phyloP scores from a whole-genome alignment of 352 stramenopile species.

The Pythium folliculosum region DNA sequence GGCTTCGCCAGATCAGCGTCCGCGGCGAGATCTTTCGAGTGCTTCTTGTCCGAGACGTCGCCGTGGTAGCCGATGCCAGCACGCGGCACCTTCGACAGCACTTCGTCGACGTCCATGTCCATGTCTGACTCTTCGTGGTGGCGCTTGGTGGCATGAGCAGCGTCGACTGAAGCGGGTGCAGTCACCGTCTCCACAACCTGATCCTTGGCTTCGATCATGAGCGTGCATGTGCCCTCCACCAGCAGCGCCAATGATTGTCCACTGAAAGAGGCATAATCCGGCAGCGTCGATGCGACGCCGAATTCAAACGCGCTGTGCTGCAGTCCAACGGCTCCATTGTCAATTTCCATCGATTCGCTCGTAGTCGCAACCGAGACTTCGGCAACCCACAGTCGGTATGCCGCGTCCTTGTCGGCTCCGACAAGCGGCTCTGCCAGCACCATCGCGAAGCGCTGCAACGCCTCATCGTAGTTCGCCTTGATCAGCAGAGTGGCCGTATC shows the following conservation, averaged over 20 bases:
- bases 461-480: slow-evolving; percentile 47
- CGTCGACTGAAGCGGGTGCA: neutral
- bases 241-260: slow-evolving; percentile 50
- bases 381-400: slow-evolving; percentile 55
- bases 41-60: slow-evolving; percentile 59
- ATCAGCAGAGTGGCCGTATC: slow-evolving; percentile 45
- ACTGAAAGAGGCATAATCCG: slow-evolving; percentile 55
- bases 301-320: slow-evolving; percentile 45
- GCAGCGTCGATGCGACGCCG: slow-evolving; percentile 50
- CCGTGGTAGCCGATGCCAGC: slow-evolving; percentile 80
- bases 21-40: slow-evolving; percentile 48
- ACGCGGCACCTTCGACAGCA: slow-evolving; percentile 67
- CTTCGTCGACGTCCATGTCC: slow-evolving; percentile 53
- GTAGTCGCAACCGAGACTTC: slow-evolving; percentile 30
- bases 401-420: slow-evolving; percentile 45
- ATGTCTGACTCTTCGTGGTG: slow-evolving; percentile 54
- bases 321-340: slow-evolving; percentile 41
- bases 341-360: slow-evolving; percentile 33
- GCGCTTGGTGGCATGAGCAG: slow-evolving; percentile 37
- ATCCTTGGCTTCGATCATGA: slow-evolving; percentile 42
- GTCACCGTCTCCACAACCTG: neutral
- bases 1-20: slow-evolving; percentile 43
- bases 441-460: slow-evolving; percentile 39
- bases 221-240: slow-evolving; percentile 54
- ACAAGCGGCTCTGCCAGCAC: slow-evolving; percentile 51